Conservation (phyloP, 2,329 filamentous ascomycete species). For the Penicillium sp. region DNA sequence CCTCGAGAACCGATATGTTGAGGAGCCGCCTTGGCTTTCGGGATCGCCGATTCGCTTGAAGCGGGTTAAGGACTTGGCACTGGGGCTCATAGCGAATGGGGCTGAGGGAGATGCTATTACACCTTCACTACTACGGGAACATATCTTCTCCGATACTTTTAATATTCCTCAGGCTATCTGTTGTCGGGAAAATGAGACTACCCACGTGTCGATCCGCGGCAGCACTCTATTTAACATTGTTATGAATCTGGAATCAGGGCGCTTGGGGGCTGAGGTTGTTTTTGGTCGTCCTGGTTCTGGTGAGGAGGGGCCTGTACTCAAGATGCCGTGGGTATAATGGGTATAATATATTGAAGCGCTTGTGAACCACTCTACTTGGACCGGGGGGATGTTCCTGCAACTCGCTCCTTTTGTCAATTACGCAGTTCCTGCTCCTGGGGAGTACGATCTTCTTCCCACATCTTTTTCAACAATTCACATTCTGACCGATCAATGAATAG, state of each 20-base stretch:
- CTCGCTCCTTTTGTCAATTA: too few species aligned
- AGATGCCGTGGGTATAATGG: conserved; percentile 28
- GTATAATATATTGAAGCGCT: neutral
- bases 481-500: too few species aligned
- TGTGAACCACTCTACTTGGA: too few species aligned
- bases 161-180: conserved; percentile 41
- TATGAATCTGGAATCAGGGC: conserved; percentile 30
- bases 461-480: too few species aligned
- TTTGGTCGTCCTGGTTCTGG: conserved; percentile 32
- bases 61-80: conserved; percentile 26
- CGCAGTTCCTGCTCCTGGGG: too few species aligned
- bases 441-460: too few species aligned
- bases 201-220: conserved; percentile 28
- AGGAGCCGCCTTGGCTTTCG: conserved; percentile 34
- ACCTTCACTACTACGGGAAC: conserved; percentile 26
- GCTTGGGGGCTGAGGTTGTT: conserved; percentile 35
- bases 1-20: conserved; percentile 33
- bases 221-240: conserved; percentile 41
- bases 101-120: conserved; percentile 24
- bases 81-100: conserved; percentile 21
- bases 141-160: conserved; percentile 38
- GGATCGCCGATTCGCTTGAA: conserved; percentile 36
- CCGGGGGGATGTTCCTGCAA: too few species aligned
- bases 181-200: conserved; percentile 29
- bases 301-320: conserved; percentile 27